These are phyloP conservation scores for Trypanosoma lewisi DNA, from an alignment of 208 protist species.

Conservation along the genomic window DNA sequence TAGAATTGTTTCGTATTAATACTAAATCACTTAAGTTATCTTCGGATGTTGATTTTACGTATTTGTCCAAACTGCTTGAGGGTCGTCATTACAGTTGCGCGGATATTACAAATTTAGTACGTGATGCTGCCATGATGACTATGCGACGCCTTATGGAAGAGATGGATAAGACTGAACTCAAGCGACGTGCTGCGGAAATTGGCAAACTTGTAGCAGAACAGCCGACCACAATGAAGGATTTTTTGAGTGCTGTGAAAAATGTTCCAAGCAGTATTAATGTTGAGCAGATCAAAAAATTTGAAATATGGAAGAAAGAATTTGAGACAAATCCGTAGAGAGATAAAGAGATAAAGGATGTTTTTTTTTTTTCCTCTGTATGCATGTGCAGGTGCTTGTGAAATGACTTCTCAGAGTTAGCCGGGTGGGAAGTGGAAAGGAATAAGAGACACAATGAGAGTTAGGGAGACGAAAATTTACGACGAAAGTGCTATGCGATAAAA, in stretches of 20 bases:
- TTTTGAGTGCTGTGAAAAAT: constrained; percentile 74
- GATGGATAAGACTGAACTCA: constrained; percentile 65
- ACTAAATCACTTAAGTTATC: constrained; percentile 65
- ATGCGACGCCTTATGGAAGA: constrained; percentile 88
- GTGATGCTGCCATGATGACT: constrained; percentile 93
- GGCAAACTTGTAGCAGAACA: constrained; percentile 74
- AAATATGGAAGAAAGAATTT: constrained; percentile 89
- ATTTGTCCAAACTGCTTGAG: constrained; percentile 74
- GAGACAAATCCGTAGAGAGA: constrained; percentile 40
- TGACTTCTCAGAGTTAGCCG: no score
- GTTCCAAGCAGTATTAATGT: constrained; percentile 87
- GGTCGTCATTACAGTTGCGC: constrained; percentile 87
- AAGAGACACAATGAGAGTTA: no score
- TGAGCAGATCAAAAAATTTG: constrained; percentile 83
- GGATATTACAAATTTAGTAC: constrained; percentile 90
- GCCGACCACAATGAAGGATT: constrained; percentile 85
- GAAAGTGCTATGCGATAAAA: no score
- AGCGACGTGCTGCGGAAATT: constrained; percentile 77
- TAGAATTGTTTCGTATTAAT: constrained; percentile 87
- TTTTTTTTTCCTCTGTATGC: constrained; percentile 8
- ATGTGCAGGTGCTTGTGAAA: no score
- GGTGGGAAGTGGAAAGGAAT: no score
- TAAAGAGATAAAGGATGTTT: no score
- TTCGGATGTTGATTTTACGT: constrained; percentile 74
- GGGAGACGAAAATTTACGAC: no score